phyloP scores from a whole-genome alignment of 805 yeast species.

The Groenewaldozyma salmanticensis region DNA sequence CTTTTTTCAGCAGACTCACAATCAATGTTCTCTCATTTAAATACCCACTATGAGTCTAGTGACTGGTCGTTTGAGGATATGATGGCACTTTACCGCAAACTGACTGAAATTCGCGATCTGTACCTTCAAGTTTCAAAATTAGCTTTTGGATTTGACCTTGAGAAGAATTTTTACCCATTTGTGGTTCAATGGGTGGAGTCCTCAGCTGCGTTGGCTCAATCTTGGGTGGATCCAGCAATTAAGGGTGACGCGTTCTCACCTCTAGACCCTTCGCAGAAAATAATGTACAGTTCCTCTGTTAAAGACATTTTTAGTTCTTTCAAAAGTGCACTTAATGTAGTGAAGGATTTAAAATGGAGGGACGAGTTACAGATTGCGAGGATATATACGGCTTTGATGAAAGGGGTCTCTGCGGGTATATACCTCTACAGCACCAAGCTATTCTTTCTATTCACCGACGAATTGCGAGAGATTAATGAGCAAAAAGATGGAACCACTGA shows the following conservation, averaged over 20 bases:
- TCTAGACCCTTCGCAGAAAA: conserved; percentile 31
- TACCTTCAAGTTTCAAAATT: conserved; percentile 33
- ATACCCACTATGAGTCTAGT: conserved; percentile 15
- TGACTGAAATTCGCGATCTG: conserved; percentile 44
- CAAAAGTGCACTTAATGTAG: conserved; percentile 45
- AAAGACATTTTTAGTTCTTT: conserved; percentile 58
- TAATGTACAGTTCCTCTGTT: conserved; percentile 48
- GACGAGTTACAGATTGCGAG: conserved; percentile 53
- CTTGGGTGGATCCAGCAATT: conserved; percentile 46
- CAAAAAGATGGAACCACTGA: too few relatives aligned
- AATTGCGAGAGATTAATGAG: conserved; percentile 14
- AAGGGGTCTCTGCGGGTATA: conserved; percentile 53
- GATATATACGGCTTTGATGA: conserved; percentile 50
- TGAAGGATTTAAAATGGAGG: conserved; percentile 56
- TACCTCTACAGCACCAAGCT: conserved; percentile 24
- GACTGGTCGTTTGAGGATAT: conserved; percentile 43
- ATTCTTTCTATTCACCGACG: conserved; percentile 20
- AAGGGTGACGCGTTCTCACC: conserved; percentile 49
- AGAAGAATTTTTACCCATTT: conserved; percentile 43
- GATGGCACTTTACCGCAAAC: conserved; percentile 42
- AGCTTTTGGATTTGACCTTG: conserved; percentile 46
- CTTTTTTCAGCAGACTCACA: conserved; percentile 27
- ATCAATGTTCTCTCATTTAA: conserved; percentile 25
- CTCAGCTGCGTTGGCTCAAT: conserved; percentile 37
- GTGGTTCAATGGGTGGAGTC: conserved; percentile 32